Evolutionary conservation across 345 rosid species (phyloP).

Genomic region (Isatis tinctoria): DNA sequence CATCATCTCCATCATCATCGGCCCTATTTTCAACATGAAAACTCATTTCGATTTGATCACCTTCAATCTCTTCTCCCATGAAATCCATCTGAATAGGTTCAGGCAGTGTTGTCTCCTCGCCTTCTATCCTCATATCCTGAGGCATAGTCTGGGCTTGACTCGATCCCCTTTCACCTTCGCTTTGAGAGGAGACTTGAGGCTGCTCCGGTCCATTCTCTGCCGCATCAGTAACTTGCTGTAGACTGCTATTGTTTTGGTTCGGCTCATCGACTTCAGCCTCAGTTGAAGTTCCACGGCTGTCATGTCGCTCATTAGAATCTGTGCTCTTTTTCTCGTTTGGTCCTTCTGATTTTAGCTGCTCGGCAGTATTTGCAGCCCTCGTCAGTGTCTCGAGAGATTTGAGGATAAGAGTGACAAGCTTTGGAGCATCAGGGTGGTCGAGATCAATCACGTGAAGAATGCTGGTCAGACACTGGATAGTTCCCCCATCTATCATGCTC

Average conservation of each 20-base stretch:
- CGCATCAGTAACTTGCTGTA: conserved; percentile 43
- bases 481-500: conserved; percentile 92
- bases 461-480: conserved; percentile 69
- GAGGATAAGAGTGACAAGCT: conserved; percentile 73
- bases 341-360: conserved; percentile 64
- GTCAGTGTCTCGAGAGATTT: conserved; percentile 86
- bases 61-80: conserved; percentile 79
- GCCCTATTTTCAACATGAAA: conserved; percentile 75
- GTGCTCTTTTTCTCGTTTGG: conserved; percentile 53
- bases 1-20: conserved; percentile 91
- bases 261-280: conserved; percentile 45
- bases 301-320: conserved; percentile 46
- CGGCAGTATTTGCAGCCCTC: conserved; percentile 88
- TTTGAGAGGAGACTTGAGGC: conserved; percentile 46
- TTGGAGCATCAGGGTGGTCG: conserved; percentile 96
- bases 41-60: conserved; percentile 83
- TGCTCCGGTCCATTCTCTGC: conserved; percentile 47
- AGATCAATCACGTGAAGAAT: conserved; percentile 86
- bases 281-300: conserved; percentile 40
- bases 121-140: conserved; percentile 76
- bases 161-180: conserved; percentile 43
- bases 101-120: conserved; percentile 46
- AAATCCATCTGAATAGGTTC: conserved; percentile 78
- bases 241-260: conserved; percentile 45
- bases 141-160: conserved; percentile 45